Percentiles rank a stretch among this genome's conserved stretches.
Evolutionary conservation across 2,329 filamentous ascomycete genomes (phyloP).

Genomic region (Lecanicillium sp.): DNA sequence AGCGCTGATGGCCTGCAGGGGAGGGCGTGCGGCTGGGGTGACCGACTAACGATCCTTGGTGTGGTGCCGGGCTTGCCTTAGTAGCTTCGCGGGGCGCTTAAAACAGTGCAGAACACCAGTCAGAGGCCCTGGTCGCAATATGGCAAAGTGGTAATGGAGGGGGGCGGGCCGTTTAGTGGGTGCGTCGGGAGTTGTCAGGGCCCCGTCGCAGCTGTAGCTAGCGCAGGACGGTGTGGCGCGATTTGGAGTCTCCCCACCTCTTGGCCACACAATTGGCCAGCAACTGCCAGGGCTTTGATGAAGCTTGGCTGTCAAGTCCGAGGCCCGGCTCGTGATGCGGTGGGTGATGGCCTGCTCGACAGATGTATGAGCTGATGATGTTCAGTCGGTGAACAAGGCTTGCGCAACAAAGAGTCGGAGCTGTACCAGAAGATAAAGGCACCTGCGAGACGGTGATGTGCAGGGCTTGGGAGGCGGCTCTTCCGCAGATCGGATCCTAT

Average conservation of each 20-base stretch:
- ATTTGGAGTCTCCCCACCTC: slow-evolving; percentile 4
- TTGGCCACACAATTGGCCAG: not conserved
- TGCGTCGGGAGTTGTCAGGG: too few species aligned
- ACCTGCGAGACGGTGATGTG: not conserved
- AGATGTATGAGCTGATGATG: not conserved
- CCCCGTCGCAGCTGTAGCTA: too few species aligned
- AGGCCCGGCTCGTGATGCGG: not conserved
- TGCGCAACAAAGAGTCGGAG: not conserved
- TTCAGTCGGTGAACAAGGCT: not conserved
- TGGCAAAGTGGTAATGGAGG: too few species aligned
- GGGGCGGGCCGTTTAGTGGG: too few species aligned
- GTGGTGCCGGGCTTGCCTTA: not conserved
- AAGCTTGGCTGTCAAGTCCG: slow-evolving; percentile 1
- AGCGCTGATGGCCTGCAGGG: slow-evolving; percentile 1
- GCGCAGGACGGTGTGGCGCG: slow-evolving; percentile 1
- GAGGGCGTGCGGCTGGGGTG: slow-evolving; percentile 8
- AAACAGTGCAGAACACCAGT: not conserved
- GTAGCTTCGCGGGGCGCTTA: not conserved
- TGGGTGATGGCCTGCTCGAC: not conserved
- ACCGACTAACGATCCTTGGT: slow-evolving; percentile 3
- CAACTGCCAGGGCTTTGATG: slow-evolving; percentile 1
- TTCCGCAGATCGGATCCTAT: too few species aligned
- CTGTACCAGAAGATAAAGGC: not conserved
- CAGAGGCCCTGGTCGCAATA: not conserved
- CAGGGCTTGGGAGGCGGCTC: too few species aligned